Conservation (phyloP, 2,329 filamentous ascomycete genomes). For the Talaromyces verruculosus region DNA sequence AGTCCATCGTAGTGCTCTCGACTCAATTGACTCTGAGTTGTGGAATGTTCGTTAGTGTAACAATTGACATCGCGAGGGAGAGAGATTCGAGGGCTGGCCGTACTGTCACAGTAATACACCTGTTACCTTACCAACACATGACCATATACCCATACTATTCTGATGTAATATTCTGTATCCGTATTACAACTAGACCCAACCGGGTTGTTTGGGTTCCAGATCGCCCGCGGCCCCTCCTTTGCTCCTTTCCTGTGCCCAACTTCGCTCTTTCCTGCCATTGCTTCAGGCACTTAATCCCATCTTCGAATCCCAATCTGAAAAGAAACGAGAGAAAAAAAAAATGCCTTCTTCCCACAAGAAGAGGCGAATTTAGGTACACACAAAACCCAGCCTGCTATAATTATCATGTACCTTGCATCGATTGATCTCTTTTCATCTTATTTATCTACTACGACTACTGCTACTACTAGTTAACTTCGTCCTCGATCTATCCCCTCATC, state of each 20-base stretch:
- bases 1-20: background rate
- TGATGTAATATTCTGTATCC: background rate
- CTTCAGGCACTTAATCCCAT: conserved; percentile 17
- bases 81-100: background rate
- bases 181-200: background rate
- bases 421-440: conserved; percentile 2
- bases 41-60: conserved; percentile 1
- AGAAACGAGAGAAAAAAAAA: background rate
- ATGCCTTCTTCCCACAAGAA: conserved; percentile 10
- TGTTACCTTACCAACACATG: background rate
- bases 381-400: conserved; percentile 15
- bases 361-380: conserved; percentile 15
- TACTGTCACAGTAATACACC: background rate
- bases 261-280: conserved; percentile 11
- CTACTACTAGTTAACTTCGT: background rate
- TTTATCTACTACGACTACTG: background rate
- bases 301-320: conserved; percentile 8
- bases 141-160: background rate
- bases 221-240: conserved; percentile 17
- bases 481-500: background rate
- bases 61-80: background rate
- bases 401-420: conserved; percentile 21
- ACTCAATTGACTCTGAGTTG: background rate
- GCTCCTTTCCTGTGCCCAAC: conserved; percentile 10
- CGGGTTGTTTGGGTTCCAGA: conserved; percentile 14